These are phyloP conservation scores for Ceratobasidium sp. DNA, from an alignment of 1,284 basidiomycete species.

Conservation along the genomic window DNA sequence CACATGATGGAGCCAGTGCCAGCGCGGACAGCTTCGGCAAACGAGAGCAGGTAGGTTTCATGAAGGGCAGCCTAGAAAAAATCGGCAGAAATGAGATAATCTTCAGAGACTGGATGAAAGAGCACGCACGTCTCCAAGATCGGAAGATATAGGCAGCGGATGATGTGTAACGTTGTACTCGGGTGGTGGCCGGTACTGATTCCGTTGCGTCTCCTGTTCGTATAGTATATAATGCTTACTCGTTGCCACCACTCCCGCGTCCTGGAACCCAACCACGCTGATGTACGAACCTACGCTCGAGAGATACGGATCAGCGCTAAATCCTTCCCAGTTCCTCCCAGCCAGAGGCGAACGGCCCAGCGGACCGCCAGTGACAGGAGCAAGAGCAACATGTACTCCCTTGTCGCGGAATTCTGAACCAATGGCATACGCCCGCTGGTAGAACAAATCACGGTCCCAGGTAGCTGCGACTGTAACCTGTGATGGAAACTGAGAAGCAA, in stretches of 20 bases:
- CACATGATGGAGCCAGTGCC: slow-evolving; percentile 86
- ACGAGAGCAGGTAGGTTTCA: slow-evolving; percentile 79
- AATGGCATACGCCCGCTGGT: slow-evolving; percentile 46
- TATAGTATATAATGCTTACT: slow-evolving; percentile 57
- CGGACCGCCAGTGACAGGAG: slow-evolving; percentile 38
- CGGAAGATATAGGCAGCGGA: slow-evolving; percentile 39
- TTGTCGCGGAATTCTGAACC: slow-evolving; percentile 50
- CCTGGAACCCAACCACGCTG: slow-evolving; percentile 50
- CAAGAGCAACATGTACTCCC: slow-evolving; percentile 49
- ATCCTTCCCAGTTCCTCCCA: slow-evolving; percentile 64
- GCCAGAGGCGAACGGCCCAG: slow-evolving; percentile 54
- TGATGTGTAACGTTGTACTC: not conserved
- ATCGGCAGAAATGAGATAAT: slow-evolving; percentile 73
- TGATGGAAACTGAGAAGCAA: slow-evolving; percentile 37
- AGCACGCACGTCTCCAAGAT: slow-evolving; percentile 45
- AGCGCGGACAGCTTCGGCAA: slow-evolving; percentile 79
- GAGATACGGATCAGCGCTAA: slow-evolving; percentile 52
- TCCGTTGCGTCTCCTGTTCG: slow-evolving; percentile 47
- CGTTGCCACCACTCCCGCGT: slow-evolving; percentile 62
- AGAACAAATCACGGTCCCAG: slow-evolving; percentile 50
- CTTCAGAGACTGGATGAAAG: not conserved
- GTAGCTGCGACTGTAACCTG: slow-evolving; percentile 70
- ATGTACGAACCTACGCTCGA: slow-evolving; percentile 51
- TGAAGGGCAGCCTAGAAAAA: slow-evolving; percentile 65
- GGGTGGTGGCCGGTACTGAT: slow-evolving; percentile 54